Evolutionary conservation across 306 rosid species (phyloP).

Genomic region (Parietaria judaica): DNA sequence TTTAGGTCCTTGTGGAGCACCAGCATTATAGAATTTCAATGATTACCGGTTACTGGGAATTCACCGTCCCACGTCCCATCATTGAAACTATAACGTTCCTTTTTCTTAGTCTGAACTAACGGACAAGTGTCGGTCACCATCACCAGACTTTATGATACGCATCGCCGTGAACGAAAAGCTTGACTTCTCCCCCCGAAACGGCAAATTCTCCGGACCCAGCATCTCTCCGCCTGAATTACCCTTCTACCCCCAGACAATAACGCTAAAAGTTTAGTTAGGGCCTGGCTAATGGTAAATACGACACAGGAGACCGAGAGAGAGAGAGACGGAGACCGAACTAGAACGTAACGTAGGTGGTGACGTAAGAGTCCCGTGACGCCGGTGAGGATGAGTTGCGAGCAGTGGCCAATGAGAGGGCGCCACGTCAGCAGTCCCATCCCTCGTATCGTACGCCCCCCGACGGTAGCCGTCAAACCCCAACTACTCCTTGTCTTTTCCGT

Average conservation of each 20-base stretch:
- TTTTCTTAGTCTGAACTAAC: too few species aligned
- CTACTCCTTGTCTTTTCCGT: slow-evolving; percentile 42
- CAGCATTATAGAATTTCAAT: neutral
- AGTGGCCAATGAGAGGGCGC: slow-evolving; percentile 22
- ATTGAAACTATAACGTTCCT: too few species aligned
- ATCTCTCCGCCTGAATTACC: neutral
- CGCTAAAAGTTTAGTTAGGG: too few species aligned
- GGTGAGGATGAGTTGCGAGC: slow-evolving; percentile 29
- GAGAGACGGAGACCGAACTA: neutral
- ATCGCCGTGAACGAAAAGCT: neutral
- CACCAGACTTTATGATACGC: neutral
- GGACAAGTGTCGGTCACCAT: too few species aligned
- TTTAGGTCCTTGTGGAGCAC: too few species aligned
- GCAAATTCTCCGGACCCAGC: neutral
- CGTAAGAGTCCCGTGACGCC: slow-evolving; percentile 29
- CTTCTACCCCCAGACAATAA: neutral
- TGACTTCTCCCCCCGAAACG: neutral
- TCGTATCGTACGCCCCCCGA: slow-evolving; percentile 18
- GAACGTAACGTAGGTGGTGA: neutral
- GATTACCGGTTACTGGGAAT: too few species aligned
- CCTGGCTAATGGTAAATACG: neutral
- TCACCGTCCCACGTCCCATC: too few species aligned
- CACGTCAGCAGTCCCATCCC: slow-evolving; percentile 11
- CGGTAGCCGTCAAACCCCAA: slow-evolving; percentile 49
- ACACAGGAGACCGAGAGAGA: neutral